Evolutionary conservation across 179 eudicot species (phyloP).

Genomic region (Beta lomatogona): DNA sequence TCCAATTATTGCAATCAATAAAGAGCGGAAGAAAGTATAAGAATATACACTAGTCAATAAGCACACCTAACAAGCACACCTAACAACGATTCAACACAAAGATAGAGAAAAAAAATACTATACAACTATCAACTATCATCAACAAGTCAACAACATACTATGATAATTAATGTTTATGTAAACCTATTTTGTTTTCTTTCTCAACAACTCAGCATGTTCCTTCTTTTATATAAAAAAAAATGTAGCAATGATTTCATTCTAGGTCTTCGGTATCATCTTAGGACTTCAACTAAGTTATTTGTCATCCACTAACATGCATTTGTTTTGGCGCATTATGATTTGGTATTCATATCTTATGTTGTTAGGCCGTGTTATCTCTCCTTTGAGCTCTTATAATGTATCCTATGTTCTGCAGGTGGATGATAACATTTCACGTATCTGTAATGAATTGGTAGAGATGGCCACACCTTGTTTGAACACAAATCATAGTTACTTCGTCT

Average conservation of each 20-base stretch:
- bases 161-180: too few relatives aligned
- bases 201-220: too few relatives aligned
- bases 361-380: too few relatives aligned
- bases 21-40: background rate
- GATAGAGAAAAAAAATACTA: background rate
- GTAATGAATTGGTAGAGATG: slow-evolving; percentile 59
- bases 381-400: background rate
- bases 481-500: slow-evolving; percentile 45
- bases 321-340: background rate
- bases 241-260: background rate
- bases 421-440: slow-evolving; percentile 32
- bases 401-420: slow-evolving; percentile 34
- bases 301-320: background rate
- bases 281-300: too few relatives aligned
- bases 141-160: background rate
- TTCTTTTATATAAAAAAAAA: too few relatives aligned
- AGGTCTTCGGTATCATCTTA: too few relatives aligned
- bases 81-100: background rate
- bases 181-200: too few relatives aligned
- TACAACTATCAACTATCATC: background rate
- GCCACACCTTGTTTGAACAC: slow-evolving; percentile 49
- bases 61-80: background rate
- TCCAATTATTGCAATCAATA: background rate
- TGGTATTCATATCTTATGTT: background rate
- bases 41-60: background rate